These are phyloP conservation scores for Pisolithus thermaeus DNA, from an alignment of 1,284 basidiomycete genomes.

Conservation along the genomic window DNA sequence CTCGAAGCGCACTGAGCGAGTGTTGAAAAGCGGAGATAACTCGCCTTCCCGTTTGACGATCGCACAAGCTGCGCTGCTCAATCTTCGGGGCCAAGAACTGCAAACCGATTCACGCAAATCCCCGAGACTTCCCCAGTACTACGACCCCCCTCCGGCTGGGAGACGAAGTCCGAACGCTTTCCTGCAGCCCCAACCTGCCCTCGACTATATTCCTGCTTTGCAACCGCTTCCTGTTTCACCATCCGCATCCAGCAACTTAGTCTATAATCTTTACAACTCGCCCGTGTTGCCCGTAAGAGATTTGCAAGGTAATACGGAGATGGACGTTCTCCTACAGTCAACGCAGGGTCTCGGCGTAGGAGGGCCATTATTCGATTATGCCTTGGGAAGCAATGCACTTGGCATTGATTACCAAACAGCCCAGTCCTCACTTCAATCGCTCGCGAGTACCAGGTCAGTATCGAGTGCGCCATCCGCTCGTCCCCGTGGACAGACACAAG, in stretches of 20 bases:
- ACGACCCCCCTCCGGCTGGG: constrained; percentile 4
- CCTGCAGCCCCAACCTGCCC: constrained; percentile 1
- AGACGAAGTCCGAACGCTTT: not conserved
- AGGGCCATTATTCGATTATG: constrained; percentile 11
- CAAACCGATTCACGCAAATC: constrained; percentile 14
- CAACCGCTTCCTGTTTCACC: constrained; percentile 10
- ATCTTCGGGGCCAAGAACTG: constrained; percentile 59
- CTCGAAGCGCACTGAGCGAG: constrained; percentile 41
- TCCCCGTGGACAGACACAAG: constrained; percentile 30
- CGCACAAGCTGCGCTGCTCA: constrained; percentile 68
- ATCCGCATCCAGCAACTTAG: constrained; percentile 18
- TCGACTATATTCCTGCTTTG: constrained; percentile 1
- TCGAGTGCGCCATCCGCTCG: constrained; percentile 7
- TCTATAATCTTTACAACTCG: constrained; percentile 13
- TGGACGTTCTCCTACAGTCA: constrained; percentile 22
- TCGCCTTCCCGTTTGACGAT: constrained; percentile 63
- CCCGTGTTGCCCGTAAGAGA: constrained; percentile 11
- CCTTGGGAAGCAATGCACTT: constrained; percentile 10
- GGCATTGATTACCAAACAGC: constrained; percentile 15
- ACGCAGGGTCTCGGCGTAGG: constrained; percentile 20
- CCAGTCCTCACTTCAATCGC: constrained; percentile 19
- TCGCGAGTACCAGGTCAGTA: constrained; percentile 17
- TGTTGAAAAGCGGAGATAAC: constrained; percentile 47
- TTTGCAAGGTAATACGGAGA: constrained; percentile 10
- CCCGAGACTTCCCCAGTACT: not conserved